phyloP scores from a whole-genome alignment of 306 rosid species.

The Parietaria judaica region DNA sequence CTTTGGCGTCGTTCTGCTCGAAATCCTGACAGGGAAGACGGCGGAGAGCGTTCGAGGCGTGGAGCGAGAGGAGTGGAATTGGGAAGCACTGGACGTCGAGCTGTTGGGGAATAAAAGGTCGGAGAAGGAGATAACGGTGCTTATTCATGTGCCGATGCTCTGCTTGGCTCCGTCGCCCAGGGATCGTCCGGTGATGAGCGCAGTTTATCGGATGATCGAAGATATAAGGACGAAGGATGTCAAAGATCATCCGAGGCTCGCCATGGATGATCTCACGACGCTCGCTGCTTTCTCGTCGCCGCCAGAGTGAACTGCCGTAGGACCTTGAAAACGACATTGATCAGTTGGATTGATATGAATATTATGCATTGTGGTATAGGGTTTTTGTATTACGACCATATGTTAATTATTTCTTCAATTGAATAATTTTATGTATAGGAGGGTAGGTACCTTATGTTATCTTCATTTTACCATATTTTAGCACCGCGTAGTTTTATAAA shows the following conservation, averaged over 20 bases:
- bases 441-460: too few species aligned
- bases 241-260: neutral
- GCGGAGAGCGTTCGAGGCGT: slow-evolving; percentile 2
- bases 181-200: slow-evolving; percentile 21
- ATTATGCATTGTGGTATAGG: too few species aligned
- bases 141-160: slow-evolving; percentile 17
- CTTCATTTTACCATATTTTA: too few species aligned
- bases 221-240: slow-evolving; percentile 13
- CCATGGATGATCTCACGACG: slow-evolving; percentile 12
- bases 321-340: neutral
- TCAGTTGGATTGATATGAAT: neutral
- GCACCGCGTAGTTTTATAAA: too few species aligned
- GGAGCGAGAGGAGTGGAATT: slow-evolving; percentile 5
- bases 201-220: slow-evolving; percentile 23
- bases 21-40: slow-evolving; percentile 20
- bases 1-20: slow-evolving; percentile 28
- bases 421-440: too few species aligned
- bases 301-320: neutral
- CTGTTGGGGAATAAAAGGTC: slow-evolving; percentile 11
- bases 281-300: slow-evolving; percentile 4
- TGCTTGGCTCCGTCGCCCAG: slow-evolving; percentile 17
- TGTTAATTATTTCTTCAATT: too few species aligned
- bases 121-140: slow-evolving; percentile 19
- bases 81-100: slow-evolving; percentile 26
- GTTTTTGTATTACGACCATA: too few species aligned